These are phyloP conservation scores for Thamnidium elegans DNA, from an alignment of 192 early-diverging fungal genomes.

Conservation along the genomic window DNA sequence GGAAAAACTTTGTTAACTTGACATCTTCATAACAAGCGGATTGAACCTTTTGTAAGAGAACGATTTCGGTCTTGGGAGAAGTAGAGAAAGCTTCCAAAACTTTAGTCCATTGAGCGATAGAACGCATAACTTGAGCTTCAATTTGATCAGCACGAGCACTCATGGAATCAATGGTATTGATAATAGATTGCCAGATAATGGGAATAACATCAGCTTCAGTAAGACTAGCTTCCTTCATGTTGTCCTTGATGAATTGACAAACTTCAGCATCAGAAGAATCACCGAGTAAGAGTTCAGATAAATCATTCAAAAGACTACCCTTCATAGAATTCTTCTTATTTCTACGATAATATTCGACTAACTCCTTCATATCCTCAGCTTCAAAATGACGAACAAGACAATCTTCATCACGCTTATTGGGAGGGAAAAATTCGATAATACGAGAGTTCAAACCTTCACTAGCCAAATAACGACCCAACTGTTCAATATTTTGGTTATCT, in stretches of 20 bases:
- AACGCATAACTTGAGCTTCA: conserved; percentile 65
- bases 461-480: conserved; percentile 69
- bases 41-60: conserved; percentile 84
- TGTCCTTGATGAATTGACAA: conserved; percentile 59
- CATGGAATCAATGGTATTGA: conserved; percentile 78
- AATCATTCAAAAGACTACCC: conserved; percentile 56
- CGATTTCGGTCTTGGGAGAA: conserved; percentile 81
- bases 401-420: conserved; percentile 84
- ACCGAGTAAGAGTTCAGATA: conserved; percentile 53
- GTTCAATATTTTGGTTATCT: conserved; percentile 70
- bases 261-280: conserved; percentile 54
- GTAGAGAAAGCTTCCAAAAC: conserved; percentile 75
- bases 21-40: conserved; percentile 84
- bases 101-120: conserved; percentile 67
- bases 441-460: conserved; percentile 69
- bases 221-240: conserved; percentile 67
- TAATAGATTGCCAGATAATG: conserved; percentile 81
- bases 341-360: conserved; percentile 79
- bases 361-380: conserved; percentile 84
- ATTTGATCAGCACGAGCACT: conserved; percentile 77
- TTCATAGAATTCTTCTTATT: conserved; percentile 66
- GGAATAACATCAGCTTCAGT: conserved; percentile 71
- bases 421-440: conserved; percentile 89
- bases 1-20: conserved; percentile 84
- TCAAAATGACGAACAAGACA: conserved; percentile 90